A percentile compares a stretch with the other conserved stretches of the same genome.
phyloP scores from a whole-genome alignment of 306 rosid genomes.

The Quercus agrifolia region DNA sequence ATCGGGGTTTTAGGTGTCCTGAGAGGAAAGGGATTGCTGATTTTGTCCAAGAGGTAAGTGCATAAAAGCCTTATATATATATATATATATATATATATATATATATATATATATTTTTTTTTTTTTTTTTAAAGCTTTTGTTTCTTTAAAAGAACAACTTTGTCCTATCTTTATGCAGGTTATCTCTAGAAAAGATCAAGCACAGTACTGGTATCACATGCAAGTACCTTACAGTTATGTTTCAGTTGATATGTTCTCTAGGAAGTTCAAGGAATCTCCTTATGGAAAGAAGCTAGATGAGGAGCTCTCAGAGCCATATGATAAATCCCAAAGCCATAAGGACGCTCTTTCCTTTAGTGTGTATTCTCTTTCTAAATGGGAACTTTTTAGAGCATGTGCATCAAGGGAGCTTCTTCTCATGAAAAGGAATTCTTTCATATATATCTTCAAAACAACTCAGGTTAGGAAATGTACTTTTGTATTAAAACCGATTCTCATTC shows the following conservation, averaged over 20 bases:
- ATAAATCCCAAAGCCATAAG: constrained; percentile 22
- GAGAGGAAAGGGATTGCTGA: constrained; percentile 39
- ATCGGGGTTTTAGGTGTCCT: constrained; percentile 48
- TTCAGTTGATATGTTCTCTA: constrained; percentile 25
- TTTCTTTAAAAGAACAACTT: background rate
- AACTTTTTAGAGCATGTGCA: constrained; percentile 38
- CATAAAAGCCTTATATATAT: background rate
- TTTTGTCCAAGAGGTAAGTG: background rate
- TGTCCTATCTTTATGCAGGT: background rate
- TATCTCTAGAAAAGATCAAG: constrained; percentile 37
- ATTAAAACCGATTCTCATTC: background rate
- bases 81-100: no score
- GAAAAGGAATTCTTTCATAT: constrained; percentile 28
- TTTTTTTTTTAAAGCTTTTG: background rate
- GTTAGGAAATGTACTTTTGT: constrained; percentile 11
- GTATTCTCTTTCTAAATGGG: constrained; percentile 40
- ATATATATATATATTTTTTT: background rate
- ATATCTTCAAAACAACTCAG: constrained; percentile 20
- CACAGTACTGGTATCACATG: constrained; percentile 29
- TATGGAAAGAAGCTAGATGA: constrained; percentile 32
- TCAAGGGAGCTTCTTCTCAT: constrained; percentile 44
- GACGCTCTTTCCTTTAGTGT: constrained; percentile 18
- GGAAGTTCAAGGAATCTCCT: constrained; percentile 30
- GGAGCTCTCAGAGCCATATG: constrained; percentile 16
- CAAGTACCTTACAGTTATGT: constrained; percentile 19